phyloP scores from a whole-genome alignment of 805 yeast species.

The Metschnikowia similis region DNA sequence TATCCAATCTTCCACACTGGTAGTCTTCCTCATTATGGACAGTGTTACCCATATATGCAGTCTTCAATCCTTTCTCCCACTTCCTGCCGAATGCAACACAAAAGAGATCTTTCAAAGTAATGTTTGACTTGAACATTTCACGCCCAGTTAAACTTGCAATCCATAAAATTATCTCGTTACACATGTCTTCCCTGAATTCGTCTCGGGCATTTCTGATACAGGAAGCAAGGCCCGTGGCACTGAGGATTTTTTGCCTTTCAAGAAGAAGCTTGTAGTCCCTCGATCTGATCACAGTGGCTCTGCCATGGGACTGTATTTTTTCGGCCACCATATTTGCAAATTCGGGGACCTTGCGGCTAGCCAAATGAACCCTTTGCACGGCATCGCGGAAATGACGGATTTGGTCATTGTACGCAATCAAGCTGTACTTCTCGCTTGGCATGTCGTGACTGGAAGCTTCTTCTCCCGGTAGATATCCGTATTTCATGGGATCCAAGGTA shows the following conservation, averaged over 20 bases:
- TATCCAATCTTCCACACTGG: constrained; percentile 31
- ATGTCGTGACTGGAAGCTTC: constrained; percentile 29
- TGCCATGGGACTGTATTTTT: constrained; percentile 58
- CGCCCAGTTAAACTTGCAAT: constrained; percentile 54
- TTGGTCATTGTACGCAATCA: constrained; percentile 76
- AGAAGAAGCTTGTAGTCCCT: constrained; percentile 45
- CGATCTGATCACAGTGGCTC: constrained; percentile 64
- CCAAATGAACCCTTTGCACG: constrained; percentile 54
- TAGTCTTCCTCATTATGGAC: constrained; percentile 13
- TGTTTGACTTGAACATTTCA: constrained; percentile 47
- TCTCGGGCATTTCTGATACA: constrained; percentile 67
- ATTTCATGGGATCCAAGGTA: constrained; percentile 37
- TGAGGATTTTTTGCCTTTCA: constrained; percentile 52
- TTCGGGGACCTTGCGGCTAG: constrained; percentile 58
- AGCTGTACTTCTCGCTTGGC: constrained; percentile 47
- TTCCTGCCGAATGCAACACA: constrained; percentile 55
- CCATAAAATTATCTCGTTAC: constrained; percentile 68
- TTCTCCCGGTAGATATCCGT: constrained; percentile 34
- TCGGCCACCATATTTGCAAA: constrained; percentile 73
- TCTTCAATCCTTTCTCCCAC: constrained; percentile 54
- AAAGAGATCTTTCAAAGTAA: constrained; percentile 44
- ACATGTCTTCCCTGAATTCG: constrained; percentile 75
- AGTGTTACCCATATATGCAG: not conserved
- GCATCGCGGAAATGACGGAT: constrained; percentile 73
- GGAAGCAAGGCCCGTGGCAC: constrained; percentile 61